Evolutionary conservation across 805 yeast species (phyloP).

Genomic region (Metschnikowia santaceciliae): DNA sequence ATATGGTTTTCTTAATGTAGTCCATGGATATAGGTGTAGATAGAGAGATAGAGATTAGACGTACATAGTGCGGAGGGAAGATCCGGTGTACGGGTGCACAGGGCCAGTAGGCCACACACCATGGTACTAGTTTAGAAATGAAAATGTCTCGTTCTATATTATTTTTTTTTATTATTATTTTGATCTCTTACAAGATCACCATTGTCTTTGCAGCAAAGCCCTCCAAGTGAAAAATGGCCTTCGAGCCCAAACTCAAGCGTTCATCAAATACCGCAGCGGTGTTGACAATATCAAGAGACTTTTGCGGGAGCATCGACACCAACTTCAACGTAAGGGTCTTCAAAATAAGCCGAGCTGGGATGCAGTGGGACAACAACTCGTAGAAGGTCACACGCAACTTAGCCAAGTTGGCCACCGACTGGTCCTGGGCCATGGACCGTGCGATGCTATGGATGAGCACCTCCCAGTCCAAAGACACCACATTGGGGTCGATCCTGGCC

Average conservation of each 20-base stretch:
- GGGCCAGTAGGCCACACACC: neutral
- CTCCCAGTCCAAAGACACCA: slow-evolving; percentile 83
- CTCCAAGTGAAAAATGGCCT: slow-evolving; percentile 90
- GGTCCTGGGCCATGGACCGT: slow-evolving; percentile 50
- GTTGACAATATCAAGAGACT: slow-evolving; percentile 48
- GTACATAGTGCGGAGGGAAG: neutral
- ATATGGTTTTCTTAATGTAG: slow-evolving; percentile 75
- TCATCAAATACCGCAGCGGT: slow-evolving; percentile 75
- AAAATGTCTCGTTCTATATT: no score
- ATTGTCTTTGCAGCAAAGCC: slow-evolving; percentile 88
- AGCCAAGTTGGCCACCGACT: slow-evolving; percentile 59
- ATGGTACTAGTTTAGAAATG: no score
- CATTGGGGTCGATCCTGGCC: slow-evolving; percentile 32
- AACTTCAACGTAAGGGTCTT: slow-evolving; percentile 52
- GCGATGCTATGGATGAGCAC: slow-evolving; percentile 69
- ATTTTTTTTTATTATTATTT: no score
- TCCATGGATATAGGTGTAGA: slow-evolving; percentile 51
- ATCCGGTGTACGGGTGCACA: slow-evolving; percentile 1
- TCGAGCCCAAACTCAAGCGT: slow-evolving; percentile 77
- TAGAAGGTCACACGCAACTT: slow-evolving; percentile 67
- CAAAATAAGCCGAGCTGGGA: slow-evolving; percentile 80
- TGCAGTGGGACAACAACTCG: slow-evolving; percentile 88
- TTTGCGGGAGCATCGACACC: slow-evolving; percentile 25
- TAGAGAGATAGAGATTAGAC: neutral
- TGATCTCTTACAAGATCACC: slow-evolving; percentile 42